Base-by-base conservation (phyloP, 1,284 basidiomycete species). In the Bondarzewia mesenterica region DNA sequence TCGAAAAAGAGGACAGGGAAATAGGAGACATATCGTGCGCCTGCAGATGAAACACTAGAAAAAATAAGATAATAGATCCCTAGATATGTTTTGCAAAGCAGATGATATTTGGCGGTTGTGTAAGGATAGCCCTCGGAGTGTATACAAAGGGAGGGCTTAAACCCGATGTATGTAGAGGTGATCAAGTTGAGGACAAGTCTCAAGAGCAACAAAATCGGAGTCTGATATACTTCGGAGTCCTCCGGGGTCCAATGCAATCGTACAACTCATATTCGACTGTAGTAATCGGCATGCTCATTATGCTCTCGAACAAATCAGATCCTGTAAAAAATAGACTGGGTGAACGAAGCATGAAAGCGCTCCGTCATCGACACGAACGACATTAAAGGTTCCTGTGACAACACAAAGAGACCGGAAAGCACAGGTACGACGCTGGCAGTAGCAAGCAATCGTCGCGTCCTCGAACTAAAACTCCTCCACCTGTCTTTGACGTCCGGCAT, bases 341-440 rank as follows among this genome's bases (percentile, higher is more conserved):
- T 47, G 41, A 72, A 61, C 5, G 62, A 64, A 15, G 64, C 65
- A 21, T 58, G 63, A 54, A 77, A 82, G 21, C 80, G 68, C 37
- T 62, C 64, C 4, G 68, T 64, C n/a, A 72, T 69, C 3, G 73
- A 76, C 8, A 71, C 57, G 47, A 85, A 72, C 7, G 73, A 63
- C 69, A 77, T 69, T n/a, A 73, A 50, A 1, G 80, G 80, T 54
- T 88, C 85, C 38, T 60, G 65, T 22, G 74, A 73, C 32, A 88
- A 53, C 4, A 67, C 55, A 52, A 66, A 74, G 12, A 85, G 54
- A 0, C 85, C 84, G 3, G 73, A 58, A 10, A 82, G 54, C 1
- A 79, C 72, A 10, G 82, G 78, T 2, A 78, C 44, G 16, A 66
- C 67, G 2, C 70, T 51, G 0, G 64, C 63, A 0, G 65, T 65